phyloP scores from a whole-genome alignment of 108 stramenopile species.

The Conticribra weissflogii region DNA sequence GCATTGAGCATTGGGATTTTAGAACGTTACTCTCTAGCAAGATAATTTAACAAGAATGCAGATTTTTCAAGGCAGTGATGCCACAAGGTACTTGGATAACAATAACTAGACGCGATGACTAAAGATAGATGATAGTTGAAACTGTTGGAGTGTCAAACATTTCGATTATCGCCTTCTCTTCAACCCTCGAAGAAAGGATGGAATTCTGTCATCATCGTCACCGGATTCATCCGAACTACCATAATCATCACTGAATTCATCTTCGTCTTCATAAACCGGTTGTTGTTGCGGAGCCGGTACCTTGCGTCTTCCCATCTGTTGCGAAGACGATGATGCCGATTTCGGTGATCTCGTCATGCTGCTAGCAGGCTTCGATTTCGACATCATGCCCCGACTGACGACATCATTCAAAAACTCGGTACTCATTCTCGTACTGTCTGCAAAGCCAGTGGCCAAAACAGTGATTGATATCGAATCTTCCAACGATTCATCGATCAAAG shows the following conservation, averaged over 20 bases:
- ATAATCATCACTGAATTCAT: conserved; percentile 4
- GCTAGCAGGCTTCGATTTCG: not conserved
- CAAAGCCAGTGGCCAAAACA: conserved; percentile 64
- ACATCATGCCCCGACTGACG: conserved; percentile 29
- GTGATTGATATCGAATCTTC: conserved; percentile 59
- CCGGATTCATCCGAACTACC: not conserved
- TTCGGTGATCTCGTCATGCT: not conserved
- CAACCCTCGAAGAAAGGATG: conserved; percentile 32
- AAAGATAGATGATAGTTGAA: too few species aligned
- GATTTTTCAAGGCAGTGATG: too few species aligned
- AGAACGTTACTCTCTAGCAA: too few species aligned
- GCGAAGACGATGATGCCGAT: not conserved
- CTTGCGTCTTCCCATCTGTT: not conserved
- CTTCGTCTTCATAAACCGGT: conserved; percentile 23
- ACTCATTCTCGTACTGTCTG: conserved; percentile 34
- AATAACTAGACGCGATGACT: too few species aligned
- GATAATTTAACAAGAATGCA: too few species aligned
- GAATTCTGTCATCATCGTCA: conserved; percentile 33
- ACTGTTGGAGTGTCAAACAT: not conserved
- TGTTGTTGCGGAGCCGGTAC: conserved; percentile 8
- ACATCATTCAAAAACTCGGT: conserved; percentile 46
- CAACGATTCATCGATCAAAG: conserved; percentile 71
- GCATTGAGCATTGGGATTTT: too few species aligned
- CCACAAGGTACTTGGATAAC: too few species aligned
- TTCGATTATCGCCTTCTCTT: conserved; percentile 42